Evolutionary conservation across 2,329 filamentous ascomycete species (phyloP).

Genomic region (Bertia moriformis): DNA sequence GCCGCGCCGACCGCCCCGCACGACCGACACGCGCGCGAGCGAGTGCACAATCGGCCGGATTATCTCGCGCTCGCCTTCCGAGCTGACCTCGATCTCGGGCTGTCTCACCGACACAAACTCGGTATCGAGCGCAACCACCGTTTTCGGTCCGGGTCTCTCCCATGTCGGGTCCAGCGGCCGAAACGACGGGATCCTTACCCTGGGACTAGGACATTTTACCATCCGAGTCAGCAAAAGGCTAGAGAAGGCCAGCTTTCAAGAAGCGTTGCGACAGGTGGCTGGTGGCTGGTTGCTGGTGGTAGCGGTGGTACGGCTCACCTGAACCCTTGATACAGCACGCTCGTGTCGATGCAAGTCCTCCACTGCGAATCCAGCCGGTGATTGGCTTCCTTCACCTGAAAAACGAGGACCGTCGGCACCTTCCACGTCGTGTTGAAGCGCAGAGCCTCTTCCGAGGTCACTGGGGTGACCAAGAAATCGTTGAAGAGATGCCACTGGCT

Average conservation of each 20-base stretch:
- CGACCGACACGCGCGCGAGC: constrained; percentile 80
- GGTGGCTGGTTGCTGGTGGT: too few species aligned
- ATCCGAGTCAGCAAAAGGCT: constrained; percentile 18
- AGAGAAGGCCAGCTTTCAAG: constrained; percentile 14
- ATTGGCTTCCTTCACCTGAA: constrained; percentile 67
- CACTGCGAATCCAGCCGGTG: constrained; percentile 75
- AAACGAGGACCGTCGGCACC: constrained; percentile 72
- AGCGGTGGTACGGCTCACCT: constrained; percentile 23
- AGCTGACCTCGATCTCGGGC: constrained; percentile 90
- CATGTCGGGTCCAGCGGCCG: constrained; percentile 35
- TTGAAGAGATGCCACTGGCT: constrained; percentile 94
- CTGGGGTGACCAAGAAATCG: constrained; percentile 77
- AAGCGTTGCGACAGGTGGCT: too few species aligned
- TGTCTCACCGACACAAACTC: constrained; percentile 90
- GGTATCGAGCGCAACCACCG: constrained; percentile 78
- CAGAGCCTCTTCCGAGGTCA: constrained; percentile 70
- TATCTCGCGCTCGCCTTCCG: constrained; percentile 80
- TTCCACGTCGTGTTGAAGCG: constrained; percentile 89
- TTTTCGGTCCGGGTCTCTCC: constrained; percentile 58
- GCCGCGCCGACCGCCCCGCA: constrained; percentile 60
- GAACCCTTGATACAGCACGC: constrained; percentile 63
- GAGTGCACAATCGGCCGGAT: constrained; percentile 83
- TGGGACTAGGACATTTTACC: constrained; percentile 24
- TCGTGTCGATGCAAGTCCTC: constrained; percentile 73
- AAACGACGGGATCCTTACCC: constrained; percentile 37